Evolutionary conservation across 177 flowering plant genomes (phyloP).

Genomic region (Vitis hybrid): DNA sequence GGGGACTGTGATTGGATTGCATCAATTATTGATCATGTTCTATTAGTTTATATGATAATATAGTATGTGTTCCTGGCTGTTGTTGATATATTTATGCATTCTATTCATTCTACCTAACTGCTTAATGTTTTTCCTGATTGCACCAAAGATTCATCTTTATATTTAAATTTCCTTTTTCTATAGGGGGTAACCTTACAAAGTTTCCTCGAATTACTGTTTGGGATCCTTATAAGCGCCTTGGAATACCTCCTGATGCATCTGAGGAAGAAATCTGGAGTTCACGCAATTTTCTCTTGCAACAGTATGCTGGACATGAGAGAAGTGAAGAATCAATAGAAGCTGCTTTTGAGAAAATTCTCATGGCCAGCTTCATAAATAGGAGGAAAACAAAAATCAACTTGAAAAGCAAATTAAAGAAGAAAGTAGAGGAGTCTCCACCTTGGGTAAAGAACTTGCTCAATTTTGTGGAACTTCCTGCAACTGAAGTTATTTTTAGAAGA

Average conservation of each 20-base stretch:
- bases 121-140: too few relatives aligned
- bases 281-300: slow-evolving; percentile 86
- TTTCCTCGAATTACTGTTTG: slow-evolving; percentile 72
- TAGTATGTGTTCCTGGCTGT: too few relatives aligned
- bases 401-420: slow-evolving; percentile 78
- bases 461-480: slow-evolving; percentile 79
- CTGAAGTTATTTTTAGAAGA: slow-evolving; percentile 76
- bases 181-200: slow-evolving; percentile 46
- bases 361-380: slow-evolving; percentile 70
- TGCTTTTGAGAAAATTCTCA: slow-evolving; percentile 87
- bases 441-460: slow-evolving; percentile 76
- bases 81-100: too few relatives aligned
- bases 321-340: slow-evolving; percentile 94
- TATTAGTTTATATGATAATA: too few relatives aligned
- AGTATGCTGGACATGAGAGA: slow-evolving; percentile 84
- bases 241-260: slow-evolving; percentile 73
- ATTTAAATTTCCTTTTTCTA: too few relatives aligned
- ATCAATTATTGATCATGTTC: too few relatives aligned
- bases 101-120: too few relatives aligned
- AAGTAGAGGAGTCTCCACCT: slow-evolving; percentile 94
- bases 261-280: slow-evolving; percentile 93
- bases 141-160: too few relatives aligned
- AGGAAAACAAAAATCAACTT: slow-evolving; percentile 89
- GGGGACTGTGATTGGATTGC: too few relatives aligned
- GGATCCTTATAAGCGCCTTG: slow-evolving; percentile 95